Percentiles rank a stretch among this genome's conserved stretches.
These are phyloP conservation scores for Leishmania tarentolae DNA, from an alignment of 208 protist species.

Conservation along the genomic window DNA sequence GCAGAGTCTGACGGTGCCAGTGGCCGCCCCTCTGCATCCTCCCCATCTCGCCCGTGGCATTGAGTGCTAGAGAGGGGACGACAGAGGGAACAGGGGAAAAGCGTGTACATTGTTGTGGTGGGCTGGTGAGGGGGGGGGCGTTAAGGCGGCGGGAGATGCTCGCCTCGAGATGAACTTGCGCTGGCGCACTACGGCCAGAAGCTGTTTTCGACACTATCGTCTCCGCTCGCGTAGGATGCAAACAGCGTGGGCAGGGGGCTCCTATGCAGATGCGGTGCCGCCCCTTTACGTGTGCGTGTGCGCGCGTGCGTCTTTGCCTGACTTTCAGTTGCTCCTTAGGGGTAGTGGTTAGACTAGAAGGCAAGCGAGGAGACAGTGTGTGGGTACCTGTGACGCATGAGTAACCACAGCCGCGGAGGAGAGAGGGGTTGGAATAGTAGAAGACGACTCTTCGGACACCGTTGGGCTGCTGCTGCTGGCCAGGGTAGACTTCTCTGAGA, in stretches of 20 bases:
- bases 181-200: neutral
- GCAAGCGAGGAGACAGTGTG: neutral
- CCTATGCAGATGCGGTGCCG: neutral
- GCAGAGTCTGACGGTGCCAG: constrained; percentile 1
- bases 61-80: neutral
- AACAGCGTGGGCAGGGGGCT: neutral
- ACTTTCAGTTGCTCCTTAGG: neutral
- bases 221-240: neutral
- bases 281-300: neutral
- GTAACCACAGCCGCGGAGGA: neutral
- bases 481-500: neutral
- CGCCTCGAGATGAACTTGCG: neutral
- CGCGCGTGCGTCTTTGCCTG: no score
- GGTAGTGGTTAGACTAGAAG: neutral
- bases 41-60: constrained; percentile 28
- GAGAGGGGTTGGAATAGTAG: neutral
- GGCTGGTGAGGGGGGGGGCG: constrained; percentile 7
- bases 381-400: neutral
- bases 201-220: neutral
- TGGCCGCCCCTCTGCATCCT: constrained; percentile 16
- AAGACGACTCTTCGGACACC: neutral
- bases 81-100: neutral
- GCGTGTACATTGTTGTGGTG: neutral
- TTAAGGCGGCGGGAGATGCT: neutral
- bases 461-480: neutral